These are phyloP conservation scores for Flaveria robusta DNA, from an alignment of 129 eudicot genomes.

Conservation along the genomic window DNA sequence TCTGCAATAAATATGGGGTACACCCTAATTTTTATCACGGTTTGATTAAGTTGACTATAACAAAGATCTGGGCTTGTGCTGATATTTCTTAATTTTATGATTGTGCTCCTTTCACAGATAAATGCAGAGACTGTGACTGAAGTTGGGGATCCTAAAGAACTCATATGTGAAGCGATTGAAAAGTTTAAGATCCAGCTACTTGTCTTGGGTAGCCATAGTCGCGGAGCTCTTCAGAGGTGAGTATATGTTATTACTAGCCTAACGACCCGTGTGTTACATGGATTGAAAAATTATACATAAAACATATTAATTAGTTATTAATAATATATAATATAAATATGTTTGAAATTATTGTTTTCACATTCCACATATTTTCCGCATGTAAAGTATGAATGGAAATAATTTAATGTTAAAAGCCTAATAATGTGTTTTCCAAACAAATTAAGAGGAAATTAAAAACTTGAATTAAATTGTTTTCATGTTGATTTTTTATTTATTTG, in stretches of 20 bases:
- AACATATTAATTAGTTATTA: no score
- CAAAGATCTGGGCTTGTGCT: not conserved
- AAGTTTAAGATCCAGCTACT: slow-evolving; percentile 51
- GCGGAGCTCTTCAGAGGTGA: slow-evolving; percentile 58
- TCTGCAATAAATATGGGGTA: slow-evolving; percentile 63
- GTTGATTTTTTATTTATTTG: no score
- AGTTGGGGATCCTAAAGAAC: slow-evolving; percentile 67
- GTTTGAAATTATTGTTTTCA: no score
- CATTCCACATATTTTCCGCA: no score
- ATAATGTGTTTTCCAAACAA: no score
- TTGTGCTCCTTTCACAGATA: slow-evolving; percentile 39
- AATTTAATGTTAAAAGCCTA: no score
- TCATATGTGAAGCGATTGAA: slow-evolving; percentile 59
- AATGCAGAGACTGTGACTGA: slow-evolving; percentile 51
- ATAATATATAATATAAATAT: no score
- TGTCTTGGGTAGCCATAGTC: slow-evolving; percentile 66
- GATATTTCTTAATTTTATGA: not conserved
- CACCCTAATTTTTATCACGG: not conserved
- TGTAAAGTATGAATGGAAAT: no score
- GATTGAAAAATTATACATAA: no score
- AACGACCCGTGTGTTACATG: no score
- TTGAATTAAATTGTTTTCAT: no score
- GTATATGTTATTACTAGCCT: not conserved
- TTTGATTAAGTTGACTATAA: not conserved
- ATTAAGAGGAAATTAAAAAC: no score